These are phyloP conservation scores for Ceratobasidium sp. DNA, from an alignment of 1,284 basidiomycete species.

Conservation along the genomic window DNA sequence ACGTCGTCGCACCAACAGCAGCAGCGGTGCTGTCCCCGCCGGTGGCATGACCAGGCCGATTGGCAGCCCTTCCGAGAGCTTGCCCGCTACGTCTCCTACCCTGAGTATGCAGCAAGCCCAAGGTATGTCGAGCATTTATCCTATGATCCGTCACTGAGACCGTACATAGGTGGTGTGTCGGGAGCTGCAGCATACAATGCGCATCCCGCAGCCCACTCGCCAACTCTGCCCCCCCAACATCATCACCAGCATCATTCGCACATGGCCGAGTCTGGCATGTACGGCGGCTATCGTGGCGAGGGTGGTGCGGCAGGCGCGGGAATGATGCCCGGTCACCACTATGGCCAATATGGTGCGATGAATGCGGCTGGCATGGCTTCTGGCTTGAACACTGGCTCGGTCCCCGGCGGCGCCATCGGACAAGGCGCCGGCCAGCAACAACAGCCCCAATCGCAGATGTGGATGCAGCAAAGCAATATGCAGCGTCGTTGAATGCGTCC, in stretches of 20 bases:
- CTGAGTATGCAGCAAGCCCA: conserved; percentile 42
- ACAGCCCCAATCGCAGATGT: conserved; percentile 41
- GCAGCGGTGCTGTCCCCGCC: conserved; percentile 32
- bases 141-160: neutral
- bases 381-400: conserved; percentile 22
- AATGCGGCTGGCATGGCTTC: conserved; percentile 38
- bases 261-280: conserved; percentile 26
- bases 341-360: conserved; percentile 30
- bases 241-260: conserved; percentile 33
- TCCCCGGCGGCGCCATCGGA: conserved; percentile 34
- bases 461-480: conserved; percentile 43
- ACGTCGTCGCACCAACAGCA: conserved; percentile 43
- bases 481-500: conserved; percentile 28
- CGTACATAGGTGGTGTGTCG: conserved; percentile 23
- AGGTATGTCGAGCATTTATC: conserved; percentile 21
- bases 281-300: conserved; percentile 29
- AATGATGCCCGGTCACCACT: conserved; percentile 25
- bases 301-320: conserved; percentile 13
- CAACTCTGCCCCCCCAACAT: conserved; percentile 28
- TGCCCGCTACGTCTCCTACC: conserved; percentile 35
- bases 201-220: conserved; percentile 31
- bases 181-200: conserved; percentile 25
- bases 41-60: conserved; percentile 18
- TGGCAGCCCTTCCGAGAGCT: conserved; percentile 36
- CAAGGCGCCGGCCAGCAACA: conserved; percentile 33